These are phyloP conservation scores for Ambrosiella cleistominuta DNA, from an alignment of 2,329 filamentous ascomycete species.

Conservation along the genomic window DNA sequence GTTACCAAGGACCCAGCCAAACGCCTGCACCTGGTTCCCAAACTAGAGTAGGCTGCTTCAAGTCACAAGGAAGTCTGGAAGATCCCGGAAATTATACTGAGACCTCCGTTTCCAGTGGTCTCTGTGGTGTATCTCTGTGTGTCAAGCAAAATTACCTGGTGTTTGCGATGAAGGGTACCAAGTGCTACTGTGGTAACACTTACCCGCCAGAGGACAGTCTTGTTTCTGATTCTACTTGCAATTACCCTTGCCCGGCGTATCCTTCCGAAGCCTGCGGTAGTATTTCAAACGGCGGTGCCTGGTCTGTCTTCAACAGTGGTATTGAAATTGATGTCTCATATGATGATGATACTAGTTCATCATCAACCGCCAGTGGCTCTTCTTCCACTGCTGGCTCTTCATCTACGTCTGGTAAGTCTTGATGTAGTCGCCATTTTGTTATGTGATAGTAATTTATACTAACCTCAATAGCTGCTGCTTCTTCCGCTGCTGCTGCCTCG, in stretches of 20 bases:
- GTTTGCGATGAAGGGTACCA: slow-evolving; percentile 42
- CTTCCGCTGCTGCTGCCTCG: slow-evolving; percentile 16
- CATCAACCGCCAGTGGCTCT: slow-evolving; percentile 13
- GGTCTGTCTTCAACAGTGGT: slow-evolving; percentile 35
- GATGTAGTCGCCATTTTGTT: background rate
- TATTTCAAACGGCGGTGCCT: slow-evolving; percentile 18
- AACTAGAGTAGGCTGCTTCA: slow-evolving; percentile 35
- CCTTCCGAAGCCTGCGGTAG: slow-evolving; percentile 40
- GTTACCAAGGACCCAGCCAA: slow-evolving; percentile 18
- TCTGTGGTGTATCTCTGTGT: slow-evolving; percentile 25
- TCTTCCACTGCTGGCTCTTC: slow-evolving; percentile 17
- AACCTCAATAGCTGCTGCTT: slow-evolving; percentile 1
- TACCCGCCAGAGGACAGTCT: slow-evolving; percentile 42
- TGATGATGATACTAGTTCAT: slow-evolving; percentile 16
- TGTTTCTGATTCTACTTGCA: slow-evolving; percentile 43
- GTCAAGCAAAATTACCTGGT: slow-evolving; percentile 32
- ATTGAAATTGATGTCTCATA: slow-evolving; percentile 24
- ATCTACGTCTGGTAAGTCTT: slow-evolving; percentile 6
- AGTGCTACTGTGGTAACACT: slow-evolving; percentile 56
- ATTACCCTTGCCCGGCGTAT: slow-evolving; percentile 47
- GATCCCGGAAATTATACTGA: slow-evolving; percentile 15
- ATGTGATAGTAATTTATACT: background rate
- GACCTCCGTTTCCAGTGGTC: slow-evolving; percentile 21
- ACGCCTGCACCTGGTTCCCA: slow-evolving; percentile 22
- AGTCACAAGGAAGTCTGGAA: slow-evolving; percentile 25